phyloP scores from a whole-genome alignment of 1,284 basidiomycete genomes.

The Lignosus rhinocerotis region DNA sequence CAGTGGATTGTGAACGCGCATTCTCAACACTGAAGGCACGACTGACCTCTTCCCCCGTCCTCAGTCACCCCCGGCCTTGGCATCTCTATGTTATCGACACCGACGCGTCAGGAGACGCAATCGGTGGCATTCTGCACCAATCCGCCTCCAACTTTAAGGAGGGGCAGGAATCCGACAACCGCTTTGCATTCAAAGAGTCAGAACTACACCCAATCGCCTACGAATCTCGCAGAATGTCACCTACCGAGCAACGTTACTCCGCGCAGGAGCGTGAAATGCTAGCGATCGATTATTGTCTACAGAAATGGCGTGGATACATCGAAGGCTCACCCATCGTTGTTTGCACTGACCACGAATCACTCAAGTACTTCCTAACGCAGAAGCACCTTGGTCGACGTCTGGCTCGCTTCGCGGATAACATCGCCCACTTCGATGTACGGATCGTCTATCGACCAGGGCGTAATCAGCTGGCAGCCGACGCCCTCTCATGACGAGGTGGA shows the following conservation, averaged over 20 bases:
- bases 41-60: conserved; percentile 3
- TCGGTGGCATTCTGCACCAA: conserved; percentile 6
- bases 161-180: not conserved
- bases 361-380: conserved; percentile 12
- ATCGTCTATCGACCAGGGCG: conserved; percentile 3
- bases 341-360: conserved; percentile 4
- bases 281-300: not conserved
- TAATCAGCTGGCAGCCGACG: conserved; percentile 4
- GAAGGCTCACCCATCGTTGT: conserved; percentile 11
- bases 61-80: conserved; percentile 5
- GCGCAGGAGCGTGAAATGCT: conserved; percentile 9
- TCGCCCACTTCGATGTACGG: conserved; percentile 7
- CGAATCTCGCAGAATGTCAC: conserved; percentile 9
- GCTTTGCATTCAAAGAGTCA: conserved; percentile 1
- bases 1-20: not conserved
- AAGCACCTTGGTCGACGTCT: conserved; percentile 7
- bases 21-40: not conserved
- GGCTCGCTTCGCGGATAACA: conserved; percentile 3
- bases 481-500: conserved; percentile 3
- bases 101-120: conserved; percentile 2
- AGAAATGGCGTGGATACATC: conserved; percentile 1
- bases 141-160: not conserved
- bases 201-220: conserved; percentile 11
- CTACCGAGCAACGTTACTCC: conserved; percentile 8
- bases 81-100: conserved; percentile 9